A percentile compares a stretch with the other conserved stretches of the same genome.
Evolutionary conservation across 2,329 filamentous ascomycete genomes (phyloP).

Genomic region (Cryphonectria parasitica): DNA sequence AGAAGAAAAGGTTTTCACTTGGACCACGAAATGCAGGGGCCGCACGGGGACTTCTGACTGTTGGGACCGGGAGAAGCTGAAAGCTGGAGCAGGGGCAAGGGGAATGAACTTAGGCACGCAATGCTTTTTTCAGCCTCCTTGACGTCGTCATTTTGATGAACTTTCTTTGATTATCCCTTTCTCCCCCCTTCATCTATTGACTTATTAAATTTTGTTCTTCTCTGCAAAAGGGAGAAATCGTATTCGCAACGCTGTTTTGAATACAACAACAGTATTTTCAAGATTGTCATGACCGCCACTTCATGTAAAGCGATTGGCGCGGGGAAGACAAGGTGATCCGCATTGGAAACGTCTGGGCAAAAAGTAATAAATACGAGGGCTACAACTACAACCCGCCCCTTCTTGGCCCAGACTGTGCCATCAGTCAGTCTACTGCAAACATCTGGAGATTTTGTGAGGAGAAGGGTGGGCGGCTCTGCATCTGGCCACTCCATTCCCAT

Average conservation of each 20-base stretch:
- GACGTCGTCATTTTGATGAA: background rate
- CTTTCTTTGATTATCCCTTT: background rate
- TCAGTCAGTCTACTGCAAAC: background rate
- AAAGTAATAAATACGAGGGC: background rate
- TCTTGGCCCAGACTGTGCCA: background rate
- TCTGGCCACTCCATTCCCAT: background rate
- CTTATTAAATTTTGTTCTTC: background rate
- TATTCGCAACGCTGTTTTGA: background rate
- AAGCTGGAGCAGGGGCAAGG: constrained; percentile 4
- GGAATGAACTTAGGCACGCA: background rate
- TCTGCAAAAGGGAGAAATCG: background rate
- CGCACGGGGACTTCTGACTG: constrained; percentile 23
- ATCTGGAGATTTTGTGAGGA: background rate
- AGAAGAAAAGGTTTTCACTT: background rate
- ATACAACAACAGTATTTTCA: background rate
- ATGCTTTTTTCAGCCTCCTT: constrained; percentile 23
- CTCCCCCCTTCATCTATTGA: background rate
- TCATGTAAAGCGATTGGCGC: background rate
- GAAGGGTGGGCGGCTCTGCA: constrained; percentile 6
- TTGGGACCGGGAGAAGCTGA: constrained; percentile 14
- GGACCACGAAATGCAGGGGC: constrained; percentile 23
- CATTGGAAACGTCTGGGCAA: background rate
- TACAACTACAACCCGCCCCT: background rate
- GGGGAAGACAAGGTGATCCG: background rate
- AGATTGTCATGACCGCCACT: background rate